A percentile compares a stretch with the other conserved stretches of the same genome.
These are phyloP conservation scores for Arabis hirsuta DNA, from an alignment of 345 rosid genomes.

Conservation along the genomic window DNA sequence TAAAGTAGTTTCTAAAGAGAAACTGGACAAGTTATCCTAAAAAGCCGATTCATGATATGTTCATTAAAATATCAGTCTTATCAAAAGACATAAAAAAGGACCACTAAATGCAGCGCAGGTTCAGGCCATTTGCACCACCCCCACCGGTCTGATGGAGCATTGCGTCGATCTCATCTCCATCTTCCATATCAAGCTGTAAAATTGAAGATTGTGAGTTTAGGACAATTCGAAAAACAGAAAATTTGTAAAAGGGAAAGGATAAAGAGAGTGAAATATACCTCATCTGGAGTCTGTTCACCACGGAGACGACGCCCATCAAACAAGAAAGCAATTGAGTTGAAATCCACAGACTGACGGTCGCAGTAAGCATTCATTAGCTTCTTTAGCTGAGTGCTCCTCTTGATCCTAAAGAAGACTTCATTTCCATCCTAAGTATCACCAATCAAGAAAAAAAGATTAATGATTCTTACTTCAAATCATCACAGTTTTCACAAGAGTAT, in stretches of 20 bases:
- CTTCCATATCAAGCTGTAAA: constrained; percentile 84
- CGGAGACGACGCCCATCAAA: constrained; percentile 91
- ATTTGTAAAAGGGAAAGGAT: not conserved
- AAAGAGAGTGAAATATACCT: constrained; percentile 48
- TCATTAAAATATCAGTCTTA: constrained; percentile 17
- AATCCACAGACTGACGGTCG: constrained; percentile 78
- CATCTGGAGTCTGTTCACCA: constrained; percentile 90
- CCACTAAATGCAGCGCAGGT: constrained; percentile 31
- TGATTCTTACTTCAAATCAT: constrained; percentile 19
- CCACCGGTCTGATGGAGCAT: constrained; percentile 87
- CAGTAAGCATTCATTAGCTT: constrained; percentile 90
- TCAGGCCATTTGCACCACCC: constrained; percentile 44
- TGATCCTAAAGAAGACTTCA: constrained; percentile 89
- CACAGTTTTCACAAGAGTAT: no score
- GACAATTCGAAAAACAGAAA: not conserved
- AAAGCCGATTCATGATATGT: constrained; percentile 12
- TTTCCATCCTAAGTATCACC: constrained; percentile 68
- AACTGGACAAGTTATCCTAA: constrained; percentile 18
- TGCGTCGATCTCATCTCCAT: constrained; percentile 89
- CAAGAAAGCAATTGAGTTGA: constrained; percentile 79
- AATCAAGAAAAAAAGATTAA: not conserved
- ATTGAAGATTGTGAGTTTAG: not conserved
- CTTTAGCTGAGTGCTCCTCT: constrained; percentile 74
- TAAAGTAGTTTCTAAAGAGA: not conserved
- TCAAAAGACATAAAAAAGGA: constrained; percentile 1